Conservation (phyloP, 257 asterid species). For the Paulownia fortunei region DNA sequence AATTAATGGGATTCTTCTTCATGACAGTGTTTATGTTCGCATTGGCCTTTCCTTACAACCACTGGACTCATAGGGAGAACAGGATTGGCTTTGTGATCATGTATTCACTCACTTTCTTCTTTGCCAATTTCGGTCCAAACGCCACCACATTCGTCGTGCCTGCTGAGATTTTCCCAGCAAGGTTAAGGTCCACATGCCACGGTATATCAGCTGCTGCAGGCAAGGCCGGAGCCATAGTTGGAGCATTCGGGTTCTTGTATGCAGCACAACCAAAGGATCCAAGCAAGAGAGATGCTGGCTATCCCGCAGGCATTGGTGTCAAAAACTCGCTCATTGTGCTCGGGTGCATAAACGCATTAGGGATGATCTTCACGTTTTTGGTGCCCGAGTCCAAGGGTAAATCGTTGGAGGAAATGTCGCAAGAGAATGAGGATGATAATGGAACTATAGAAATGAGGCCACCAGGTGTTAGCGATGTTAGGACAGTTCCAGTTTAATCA, state of each 20-base stretch:
- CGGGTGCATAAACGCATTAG: slow-evolving; percentile 52
- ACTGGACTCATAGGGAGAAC: slow-evolving; percentile 55
- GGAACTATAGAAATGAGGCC: slow-evolving; percentile 27
- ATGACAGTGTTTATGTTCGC: slow-evolving; percentile 68
- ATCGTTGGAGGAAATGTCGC: slow-evolving; percentile 59
- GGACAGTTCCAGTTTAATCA: slow-evolving; percentile 43
- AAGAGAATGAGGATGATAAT: slow-evolving; percentile 44
- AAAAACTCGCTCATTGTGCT: slow-evolving; percentile 51
- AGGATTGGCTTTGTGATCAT: slow-evolving; percentile 56
- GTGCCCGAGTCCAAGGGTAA: slow-evolving; percentile 65
- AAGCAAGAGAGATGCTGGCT: slow-evolving; percentile 50
- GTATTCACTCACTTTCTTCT: slow-evolving; percentile 63
- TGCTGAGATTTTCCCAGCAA: slow-evolving; percentile 65
- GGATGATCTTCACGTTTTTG: slow-evolving; percentile 53
- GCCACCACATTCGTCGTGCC: slow-evolving; percentile 66
- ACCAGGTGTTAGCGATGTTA: slow-evolving; percentile 6
- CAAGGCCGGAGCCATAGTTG: slow-evolving; percentile 65
- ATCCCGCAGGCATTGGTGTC: slow-evolving; percentile 58
- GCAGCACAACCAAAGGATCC: slow-evolving; percentile 58
- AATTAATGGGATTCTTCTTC: slow-evolving; percentile 59
- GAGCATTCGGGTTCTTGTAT: slow-evolving; percentile 62
- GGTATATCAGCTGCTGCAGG: slow-evolving; percentile 70
- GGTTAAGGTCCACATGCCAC: slow-evolving; percentile 64
- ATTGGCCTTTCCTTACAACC: slow-evolving; percentile 55
- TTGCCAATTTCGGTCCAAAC: slow-evolving; percentile 65